These are phyloP conservation scores for Trichoderma breve DNA, from an alignment of 2,329 filamentous ascomycete species.

Conservation along the genomic window DNA sequence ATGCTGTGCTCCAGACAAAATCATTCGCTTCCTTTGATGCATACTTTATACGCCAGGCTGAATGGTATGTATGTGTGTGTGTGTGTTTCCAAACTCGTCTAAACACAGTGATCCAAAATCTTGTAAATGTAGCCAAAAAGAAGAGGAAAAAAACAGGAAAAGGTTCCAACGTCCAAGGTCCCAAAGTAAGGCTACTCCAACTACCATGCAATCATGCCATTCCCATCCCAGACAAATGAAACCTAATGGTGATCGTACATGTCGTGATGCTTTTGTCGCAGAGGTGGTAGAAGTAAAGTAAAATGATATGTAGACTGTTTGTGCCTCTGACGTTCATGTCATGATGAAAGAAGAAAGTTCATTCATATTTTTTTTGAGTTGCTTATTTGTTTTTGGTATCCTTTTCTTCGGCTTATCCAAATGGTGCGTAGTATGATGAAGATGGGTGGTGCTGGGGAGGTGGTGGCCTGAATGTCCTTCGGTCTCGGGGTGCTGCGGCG, in stretches of 20 bases:
- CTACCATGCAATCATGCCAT: constrained; percentile 15
- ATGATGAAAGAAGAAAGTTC: neutral
- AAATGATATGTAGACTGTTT: neutral
- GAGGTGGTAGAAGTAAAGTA: neutral
- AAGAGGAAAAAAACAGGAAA: neutral
- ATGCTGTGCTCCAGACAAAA: neutral
- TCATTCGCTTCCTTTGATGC: neutral
- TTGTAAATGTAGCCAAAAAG: constrained; percentile 5
- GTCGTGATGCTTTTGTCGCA: constrained; percentile 13
- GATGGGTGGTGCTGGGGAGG: constrained; percentile 16
- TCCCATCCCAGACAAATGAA: constrained; percentile 17
- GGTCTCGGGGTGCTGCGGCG: constrained; percentile 25
- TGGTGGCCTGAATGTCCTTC: constrained; percentile 23
- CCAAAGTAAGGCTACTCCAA: constrained; percentile 15
- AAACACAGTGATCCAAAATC: constrained; percentile 7
- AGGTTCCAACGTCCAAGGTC: neutral
- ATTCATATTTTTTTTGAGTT: neutral
- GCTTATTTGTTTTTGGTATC: neutral
- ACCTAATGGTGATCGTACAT: constrained; percentile 17
- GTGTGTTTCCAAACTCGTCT: constrained; percentile 11
- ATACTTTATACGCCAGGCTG: constrained; percentile 1
- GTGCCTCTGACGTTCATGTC: neutral
- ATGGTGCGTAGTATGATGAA: constrained; percentile 14
- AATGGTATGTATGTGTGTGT: neutral
- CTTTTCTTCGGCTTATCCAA: neutral